A percentile compares a stretch with the other conserved stretches of the same genome.
These are phyloP conservation scores for Metschnikowia reukaufii DNA, from an alignment of 805 yeast species.

Conservation along the genomic window DNA sequence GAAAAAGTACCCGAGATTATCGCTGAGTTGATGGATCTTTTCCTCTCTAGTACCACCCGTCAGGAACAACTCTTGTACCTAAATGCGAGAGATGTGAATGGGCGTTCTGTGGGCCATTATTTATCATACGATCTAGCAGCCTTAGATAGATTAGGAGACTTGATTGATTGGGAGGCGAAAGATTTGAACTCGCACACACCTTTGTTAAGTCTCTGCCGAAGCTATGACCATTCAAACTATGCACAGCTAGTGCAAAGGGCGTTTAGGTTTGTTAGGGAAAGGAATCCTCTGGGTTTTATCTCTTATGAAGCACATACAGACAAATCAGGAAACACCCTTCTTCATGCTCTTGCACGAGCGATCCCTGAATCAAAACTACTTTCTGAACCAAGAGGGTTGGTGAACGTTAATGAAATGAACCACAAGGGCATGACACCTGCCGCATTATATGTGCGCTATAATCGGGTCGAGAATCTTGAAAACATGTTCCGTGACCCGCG, in stretches of 20 bases:
- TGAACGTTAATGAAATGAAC: conserved; percentile 60
- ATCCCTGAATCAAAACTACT: conserved; percentile 35
- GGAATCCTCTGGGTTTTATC: conserved; percentile 44
- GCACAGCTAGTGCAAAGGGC: conserved; percentile 46
- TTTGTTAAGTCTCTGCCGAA: conserved; percentile 67
- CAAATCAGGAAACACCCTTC: conserved; percentile 65
- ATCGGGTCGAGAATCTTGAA: conserved; percentile 58
- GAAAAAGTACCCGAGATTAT: conserved; percentile 50
- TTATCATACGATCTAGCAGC: conserved; percentile 56
- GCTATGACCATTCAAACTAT: conserved; percentile 77
- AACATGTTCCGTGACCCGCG: conserved; percentile 50
- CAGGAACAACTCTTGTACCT: conserved; percentile 52
- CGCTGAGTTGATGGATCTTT: conserved; percentile 40
- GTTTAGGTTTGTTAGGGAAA: conserved; percentile 40
- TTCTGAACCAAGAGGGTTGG: conserved; percentile 26
- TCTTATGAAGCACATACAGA: conserved; percentile 68
- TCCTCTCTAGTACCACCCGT: conserved; percentile 42
- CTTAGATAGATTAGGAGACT: conserved; percentile 53
- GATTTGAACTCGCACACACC: conserved; percentile 78
- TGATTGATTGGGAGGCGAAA: conserved; percentile 64
- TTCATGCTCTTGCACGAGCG: conserved; percentile 66
- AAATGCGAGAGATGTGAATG: conserved; percentile 48
- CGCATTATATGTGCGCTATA: conserved; percentile 67
- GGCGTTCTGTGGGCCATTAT: conserved; percentile 73
- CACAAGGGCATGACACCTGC: conserved; percentile 63